Percentiles rank a stretch among this genome's conserved stretches.
Evolutionary conservation across 257 asterid species (phyloP).

Genomic region (Linaria vulgaris): DNA sequence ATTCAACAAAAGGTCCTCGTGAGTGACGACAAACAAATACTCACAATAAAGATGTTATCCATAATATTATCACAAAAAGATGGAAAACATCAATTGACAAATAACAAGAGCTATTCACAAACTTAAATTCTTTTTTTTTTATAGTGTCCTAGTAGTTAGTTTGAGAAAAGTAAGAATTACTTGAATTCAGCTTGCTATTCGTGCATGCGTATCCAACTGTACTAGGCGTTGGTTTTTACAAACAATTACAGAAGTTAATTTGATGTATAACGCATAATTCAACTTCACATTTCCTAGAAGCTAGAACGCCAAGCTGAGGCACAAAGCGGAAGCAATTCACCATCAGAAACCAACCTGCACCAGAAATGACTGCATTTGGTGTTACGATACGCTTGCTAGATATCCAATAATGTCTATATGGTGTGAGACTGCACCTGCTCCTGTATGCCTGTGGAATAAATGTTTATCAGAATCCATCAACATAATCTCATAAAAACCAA

Average conservation of each 20-base stretch:
- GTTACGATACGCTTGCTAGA: slow-evolving; percentile 87
- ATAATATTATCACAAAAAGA: background rate
- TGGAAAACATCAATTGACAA: background rate
- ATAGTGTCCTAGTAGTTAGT: no score
- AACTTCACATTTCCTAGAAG: background rate
- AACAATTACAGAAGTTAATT: no score
- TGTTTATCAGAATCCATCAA: slow-evolving; percentile 14
- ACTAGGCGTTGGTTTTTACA: no score
- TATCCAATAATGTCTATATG: slow-evolving; percentile 75
- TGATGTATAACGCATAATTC: no score
- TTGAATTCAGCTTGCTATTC: no score
- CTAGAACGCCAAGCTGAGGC: background rate
- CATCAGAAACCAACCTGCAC: slow-evolving; percentile 64
- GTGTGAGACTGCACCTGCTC: slow-evolving; percentile 70
- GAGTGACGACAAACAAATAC: background rate
- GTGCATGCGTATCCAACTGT: no score
- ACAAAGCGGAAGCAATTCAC: background rate
- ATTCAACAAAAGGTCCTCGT: slow-evolving; percentile 26
- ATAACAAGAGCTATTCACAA: slow-evolving; percentile 5
- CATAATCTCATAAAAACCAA: background rate
- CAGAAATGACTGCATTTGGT: slow-evolving; percentile 61
- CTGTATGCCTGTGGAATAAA: slow-evolving; percentile 44
- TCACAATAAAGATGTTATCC: background rate
- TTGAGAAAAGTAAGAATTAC: no score
- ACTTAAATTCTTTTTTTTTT: no score